These are phyloP conservation scores for Eucalyptus guilfoylei DNA, from an alignment of 345 rosid species.

Conservation along the genomic window DNA sequence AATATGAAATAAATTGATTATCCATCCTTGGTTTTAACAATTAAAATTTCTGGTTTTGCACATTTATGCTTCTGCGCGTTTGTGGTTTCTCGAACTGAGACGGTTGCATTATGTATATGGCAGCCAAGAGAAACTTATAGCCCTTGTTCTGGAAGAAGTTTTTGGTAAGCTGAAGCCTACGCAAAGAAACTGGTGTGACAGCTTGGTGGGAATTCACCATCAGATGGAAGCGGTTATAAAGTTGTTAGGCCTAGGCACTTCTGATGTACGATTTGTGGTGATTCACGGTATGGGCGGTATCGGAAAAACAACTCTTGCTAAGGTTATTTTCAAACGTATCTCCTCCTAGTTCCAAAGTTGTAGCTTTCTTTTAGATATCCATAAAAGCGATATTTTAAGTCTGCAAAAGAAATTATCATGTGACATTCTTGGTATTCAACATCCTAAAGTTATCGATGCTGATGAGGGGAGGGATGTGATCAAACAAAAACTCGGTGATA, in stretches of 20 bases:
- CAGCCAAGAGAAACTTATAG: background rate
- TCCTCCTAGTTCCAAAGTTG: background rate
- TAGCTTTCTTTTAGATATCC: background rate
- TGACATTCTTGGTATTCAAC: background rate
- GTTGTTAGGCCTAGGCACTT: background rate
- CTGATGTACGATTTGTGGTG: background rate
- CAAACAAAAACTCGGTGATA: background rate
- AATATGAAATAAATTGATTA: background rate
- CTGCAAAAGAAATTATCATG: rapidly evolving
- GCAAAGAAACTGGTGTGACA: rapidly evolving
- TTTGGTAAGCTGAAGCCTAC: rapidly evolving
- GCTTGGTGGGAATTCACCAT: background rate
- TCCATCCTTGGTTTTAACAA: background rate
- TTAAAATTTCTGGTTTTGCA: rapidly evolving
- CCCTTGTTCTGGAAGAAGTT: background rate
- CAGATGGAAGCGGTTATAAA: background rate
- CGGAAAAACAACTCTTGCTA: background rate
- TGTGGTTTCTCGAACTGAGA: background rate
- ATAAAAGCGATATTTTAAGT: rapidly evolving
- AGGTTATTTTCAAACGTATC: background rate
- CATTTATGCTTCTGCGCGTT: background rate
- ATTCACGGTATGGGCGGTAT: background rate
- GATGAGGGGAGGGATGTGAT: background rate
- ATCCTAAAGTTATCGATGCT: rapidly evolving
- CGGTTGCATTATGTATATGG: background rate